phyloP scores from a whole-genome alignment of 805 yeast species.

The Candida manassasensis region DNA sequence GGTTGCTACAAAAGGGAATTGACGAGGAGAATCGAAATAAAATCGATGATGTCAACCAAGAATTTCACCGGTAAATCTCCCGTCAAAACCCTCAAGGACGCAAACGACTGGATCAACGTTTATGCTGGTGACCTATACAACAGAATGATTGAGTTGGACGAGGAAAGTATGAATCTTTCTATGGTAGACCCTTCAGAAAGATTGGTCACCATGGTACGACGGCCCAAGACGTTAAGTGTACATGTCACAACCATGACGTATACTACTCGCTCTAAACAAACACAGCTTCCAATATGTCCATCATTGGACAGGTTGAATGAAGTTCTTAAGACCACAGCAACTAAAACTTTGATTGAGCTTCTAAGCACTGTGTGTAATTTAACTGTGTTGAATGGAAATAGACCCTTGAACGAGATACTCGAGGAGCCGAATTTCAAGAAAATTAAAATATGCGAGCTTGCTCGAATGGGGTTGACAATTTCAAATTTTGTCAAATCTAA shows the following conservation, averaged over 20 bases:
- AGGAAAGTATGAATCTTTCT: slow-evolving; percentile 44
- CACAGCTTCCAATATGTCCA: slow-evolving; percentile 31
- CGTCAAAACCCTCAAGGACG: slow-evolving; percentile 51
- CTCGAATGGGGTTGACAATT: slow-evolving; percentile 46
- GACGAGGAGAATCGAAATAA: slow-evolving; percentile 54
- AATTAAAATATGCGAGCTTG: slow-evolving; percentile 38
- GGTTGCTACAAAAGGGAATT: slow-evolving; percentile 60
- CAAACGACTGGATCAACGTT: slow-evolving; percentile 74
- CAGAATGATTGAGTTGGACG: slow-evolving; percentile 68
- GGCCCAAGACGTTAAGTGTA: slow-evolving; percentile 55
- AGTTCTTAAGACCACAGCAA: slow-evolving; percentile 23
- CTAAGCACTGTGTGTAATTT: slow-evolving; percentile 20
- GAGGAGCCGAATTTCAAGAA: slow-evolving; percentile 12
- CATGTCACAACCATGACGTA: slow-evolving; percentile 23
- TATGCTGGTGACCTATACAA: slow-evolving; percentile 74
- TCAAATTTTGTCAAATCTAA: slow-evolving; percentile 49
- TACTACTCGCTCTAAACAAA: slow-evolving; percentile 36
- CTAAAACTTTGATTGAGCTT: slow-evolving; percentile 40
- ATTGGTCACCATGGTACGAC: slow-evolving; percentile 23
- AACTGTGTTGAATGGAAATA: slow-evolving; percentile 18
- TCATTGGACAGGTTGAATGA: slow-evolving; percentile 34
- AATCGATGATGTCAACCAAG: slow-evolving; percentile 87
- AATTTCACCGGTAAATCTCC: slow-evolving; percentile 58
- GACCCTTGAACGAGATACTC: slow-evolving; percentile 14
- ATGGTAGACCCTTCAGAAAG: slow-evolving; percentile 16